phyloP scores from a whole-genome alignment of 192 early-diverging fungal species.

The Jimgerdemannia lactiflua region DNA sequence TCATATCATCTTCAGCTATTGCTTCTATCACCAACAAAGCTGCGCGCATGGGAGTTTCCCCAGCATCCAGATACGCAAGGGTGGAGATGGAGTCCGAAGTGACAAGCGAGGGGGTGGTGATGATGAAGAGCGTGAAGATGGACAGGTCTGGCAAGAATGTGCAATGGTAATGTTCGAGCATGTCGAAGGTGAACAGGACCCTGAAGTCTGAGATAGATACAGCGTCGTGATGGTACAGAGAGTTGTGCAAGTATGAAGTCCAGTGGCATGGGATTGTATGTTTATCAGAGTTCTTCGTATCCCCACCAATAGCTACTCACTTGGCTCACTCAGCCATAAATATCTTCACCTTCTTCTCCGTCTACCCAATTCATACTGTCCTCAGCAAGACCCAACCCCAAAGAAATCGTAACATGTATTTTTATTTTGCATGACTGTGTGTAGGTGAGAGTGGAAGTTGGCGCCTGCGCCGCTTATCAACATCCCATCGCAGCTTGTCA shows the following conservation, averaged over 20 bases:
- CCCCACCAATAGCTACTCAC: neutral
- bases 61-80: neutral
- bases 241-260: neutral
- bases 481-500: too few species aligned
- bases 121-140: neutral
- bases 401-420: neutral
- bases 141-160: neutral
- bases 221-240: neutral
- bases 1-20: neutral
- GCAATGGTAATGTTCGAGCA: neutral
- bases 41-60: neutral
- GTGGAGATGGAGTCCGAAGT: neutral
- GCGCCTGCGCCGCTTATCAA: too few species aligned
- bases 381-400: neutral
- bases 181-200: neutral
- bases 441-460: too few species aligned
- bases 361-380: neutral
- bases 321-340: neutral
- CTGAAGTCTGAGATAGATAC: neutral
- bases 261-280: neutral
- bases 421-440: too few species aligned
- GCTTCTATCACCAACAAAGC: neutral
- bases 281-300: neutral
- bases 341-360: neutral
- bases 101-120: neutral